Percentiles rank a stretch among this genome's conserved stretches.
Conservation (phyloP, 805 yeast genomes). For the Candida manassasensis region DNA sequence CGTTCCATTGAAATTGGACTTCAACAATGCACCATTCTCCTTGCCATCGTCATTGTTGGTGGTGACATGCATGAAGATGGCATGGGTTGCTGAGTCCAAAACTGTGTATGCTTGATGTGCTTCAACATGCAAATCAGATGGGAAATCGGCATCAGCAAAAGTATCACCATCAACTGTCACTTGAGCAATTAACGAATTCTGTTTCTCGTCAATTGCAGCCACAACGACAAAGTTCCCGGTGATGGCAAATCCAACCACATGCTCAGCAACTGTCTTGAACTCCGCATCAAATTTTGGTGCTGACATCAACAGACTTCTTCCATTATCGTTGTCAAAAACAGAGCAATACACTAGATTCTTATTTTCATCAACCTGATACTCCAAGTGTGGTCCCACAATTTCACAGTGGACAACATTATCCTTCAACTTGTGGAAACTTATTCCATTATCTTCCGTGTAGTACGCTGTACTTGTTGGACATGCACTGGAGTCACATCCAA, state of each 20-base stretch:
- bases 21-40: constrained; percentile 76
- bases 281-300: constrained; percentile 51
- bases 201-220: constrained; percentile 47
- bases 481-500: constrained; percentile 55
- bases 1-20: constrained; percentile 90
- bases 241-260: constrained; percentile 69
- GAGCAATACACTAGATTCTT: constrained; percentile 64
- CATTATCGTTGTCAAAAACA: constrained; percentile 30
- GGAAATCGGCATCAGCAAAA: constrained; percentile 79
- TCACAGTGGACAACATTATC: constrained; percentile 58
- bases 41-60: constrained; percentile 44
- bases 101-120: constrained; percentile 60
- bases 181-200: constrained; percentile 51
- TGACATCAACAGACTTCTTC: constrained; percentile 34
- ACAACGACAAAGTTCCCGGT: constrained; percentile 70
- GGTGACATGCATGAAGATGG: constrained; percentile 81
- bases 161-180: constrained; percentile 74
- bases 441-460: constrained; percentile 66
- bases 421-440: constrained; percentile 49
- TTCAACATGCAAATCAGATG: constrained; percentile 54
- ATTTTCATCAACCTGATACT: constrained; percentile 25
- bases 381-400: constrained; percentile 57
- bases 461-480: constrained; percentile 37
- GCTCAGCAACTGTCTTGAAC: constrained; percentile 42
- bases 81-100: constrained; percentile 63